Base-by-base conservation (phyloP, 768 basidiomycete species). In the Gautieria morchelliformis region DNA sequence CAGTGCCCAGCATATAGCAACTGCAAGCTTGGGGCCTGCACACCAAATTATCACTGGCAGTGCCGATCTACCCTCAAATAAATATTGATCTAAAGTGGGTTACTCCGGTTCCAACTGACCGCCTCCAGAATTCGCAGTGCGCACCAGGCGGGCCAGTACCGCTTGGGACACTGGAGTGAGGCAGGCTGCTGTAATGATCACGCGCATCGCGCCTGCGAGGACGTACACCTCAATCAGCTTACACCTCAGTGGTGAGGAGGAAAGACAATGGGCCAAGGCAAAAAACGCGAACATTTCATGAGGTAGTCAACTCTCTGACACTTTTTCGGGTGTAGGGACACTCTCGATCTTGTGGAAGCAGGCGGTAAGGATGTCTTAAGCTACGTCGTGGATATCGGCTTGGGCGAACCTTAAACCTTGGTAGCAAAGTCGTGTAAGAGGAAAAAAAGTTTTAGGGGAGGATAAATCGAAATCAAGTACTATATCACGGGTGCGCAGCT, bases 41-140 rank as follows among this genome's bases (percentile, higher is more conserved):
- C 56, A 89, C 89, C 90, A 81, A 75, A 96, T 87, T n/a, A n/a
- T n/a, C n/a, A n/a, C n/a, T n/a, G n/a, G n/a, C 63, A 99, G 72
- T 1, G 87, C 94, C n/a, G 94, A 87, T 40, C 98, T 83, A 66
- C 88, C 89, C 73, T 99, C 95, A 65, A 99, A 98, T 61, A 93
- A 88, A 67, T 91, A 96, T 69, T 98, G 96, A 69, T 96, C 94
- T 70, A 99, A 98, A 63, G 86, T 85, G 96, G 96, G 70, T 99
- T 99, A 68, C 89, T 93, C 15, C 96, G 95, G 68, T 99, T 99
- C 73, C 88, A 90, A 59, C 88, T 90, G 63, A 95, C 93, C 54
- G 86, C 78, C 12, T 87, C 85, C 32, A 97, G 77, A 64, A 98
- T 95, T 27, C n/a, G n/a, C n/a, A n/a, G n/a, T n/a, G n/a, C 72